Evolutionary conservation across 345 rosid species (phyloP), one percentile per base, ranked within the genome.

Genomic region (Cochlearia excelsa): DNA sequence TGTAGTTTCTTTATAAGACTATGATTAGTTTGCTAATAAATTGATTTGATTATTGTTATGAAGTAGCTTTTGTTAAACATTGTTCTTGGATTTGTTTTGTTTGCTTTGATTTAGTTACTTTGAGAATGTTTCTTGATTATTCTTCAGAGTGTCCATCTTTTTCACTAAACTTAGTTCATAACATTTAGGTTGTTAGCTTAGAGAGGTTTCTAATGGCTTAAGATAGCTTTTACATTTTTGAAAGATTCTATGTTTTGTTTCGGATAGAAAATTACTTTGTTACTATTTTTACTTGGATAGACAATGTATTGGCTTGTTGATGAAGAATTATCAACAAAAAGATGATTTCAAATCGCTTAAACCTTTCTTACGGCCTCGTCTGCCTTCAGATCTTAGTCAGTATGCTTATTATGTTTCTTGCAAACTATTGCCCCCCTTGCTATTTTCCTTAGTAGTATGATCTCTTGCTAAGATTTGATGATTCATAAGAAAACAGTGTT

Each of bases 321-420:
- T 45, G 43, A 67, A 16, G 26, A 51, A 27, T 28, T 44, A 44
- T 58, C 71, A 50, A 52, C 30, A 27, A 6, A 9, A 43, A 6
- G 26, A 2, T 26, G 45, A 9, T 42, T 4, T 46, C 29, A 39
- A 45, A 46, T 46, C 53, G 42, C 49, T 59, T 59, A 30, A 26
- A 44, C 3, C 43, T 53, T 52, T 33, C 5, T 16, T 16, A 16
- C 23, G 23, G 23, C 23, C 23, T 33, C 1, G 35, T 5, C 35
- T 33, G 35, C 35, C 35, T 2, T 45, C 51, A 43, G 26, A 60
- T 59, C 35, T 45, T 45, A 44, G 35, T 37, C 41, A 23, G 16
- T 37, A 46, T 46, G 37, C 61, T 53, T 42, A 16, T 16, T 16
- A 7, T 50, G n/a, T 67, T 50, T 42, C 59, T 54, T 45, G 33